Evolutionary conservation across 768 basidiomycete species (phyloP), one percentile per base, ranked within the genome.

Genomic region (Sporobolomyces pararoseus): DNA sequence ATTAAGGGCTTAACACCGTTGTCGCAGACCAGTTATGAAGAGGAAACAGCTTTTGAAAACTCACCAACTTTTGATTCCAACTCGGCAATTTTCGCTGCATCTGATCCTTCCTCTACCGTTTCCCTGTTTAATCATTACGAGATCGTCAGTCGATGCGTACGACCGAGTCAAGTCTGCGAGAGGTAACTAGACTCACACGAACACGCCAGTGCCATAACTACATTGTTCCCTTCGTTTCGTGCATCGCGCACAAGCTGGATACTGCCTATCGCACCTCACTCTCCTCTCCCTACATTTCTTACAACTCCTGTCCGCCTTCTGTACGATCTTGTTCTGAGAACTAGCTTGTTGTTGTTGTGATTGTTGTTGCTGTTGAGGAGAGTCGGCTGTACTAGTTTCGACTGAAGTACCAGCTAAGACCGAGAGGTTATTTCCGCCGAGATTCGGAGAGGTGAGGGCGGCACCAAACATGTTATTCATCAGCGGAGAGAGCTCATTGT

Each of bases 221-320:
- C 69, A 70, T 3, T 65, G 27, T 21, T 70, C 69, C 10, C 64
- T 23, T 17, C 69, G 69, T 47, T 70, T 70, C 29, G 44, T 61
- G 64, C 69, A 70, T 35, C 69, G 34, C 17, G 44, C 19, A 34
- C 69, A 70, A 0, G 34, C 34, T 23, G 69, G 69, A 32, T 42
- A 70, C 52, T 70, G 69, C 13, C 68, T 35, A 0, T 63, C 68
- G 23, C 68, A 70, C 2, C 68, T 47, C 14, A 70, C 68, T 12
- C 68, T 46, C 14, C 68, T n/a, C 19, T 70, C 57, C 16, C 68
- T 47, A n/a, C 37, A 70, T 63, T 49, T 65, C 37, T 70, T 70
- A 52, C 68, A 70, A 9, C 58, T 61, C 9, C 68, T n/a, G 35
- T 70, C 68, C 1, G 68, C 68, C 44, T 64, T 63, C 50, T 70